Conservation (phyloP, 2,329 filamentous ascomycete genomes). For the Trichoderma harzianum region DNA sequence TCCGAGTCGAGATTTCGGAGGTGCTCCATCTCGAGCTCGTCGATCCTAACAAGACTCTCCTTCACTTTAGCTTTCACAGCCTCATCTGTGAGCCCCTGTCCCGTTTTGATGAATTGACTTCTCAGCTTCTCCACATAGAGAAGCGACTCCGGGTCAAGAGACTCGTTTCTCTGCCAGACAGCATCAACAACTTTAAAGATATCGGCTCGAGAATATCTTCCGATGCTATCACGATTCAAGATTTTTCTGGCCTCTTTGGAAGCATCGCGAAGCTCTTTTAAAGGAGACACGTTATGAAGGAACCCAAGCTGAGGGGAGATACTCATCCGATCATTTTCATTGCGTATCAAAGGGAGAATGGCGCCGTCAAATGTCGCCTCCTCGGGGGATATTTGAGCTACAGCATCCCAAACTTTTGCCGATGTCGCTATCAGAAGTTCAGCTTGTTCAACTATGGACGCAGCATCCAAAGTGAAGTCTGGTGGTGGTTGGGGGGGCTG, state of each 20-base stretch:
- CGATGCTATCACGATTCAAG: conserved; percentile 68
- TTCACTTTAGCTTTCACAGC: neutral
- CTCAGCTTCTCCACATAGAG: conserved; percentile 2
- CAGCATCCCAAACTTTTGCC: conserved; percentile 28
- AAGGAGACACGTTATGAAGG: conserved; percentile 69
- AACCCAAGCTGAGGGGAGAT: conserved; percentile 64
- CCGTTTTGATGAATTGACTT: neutral
- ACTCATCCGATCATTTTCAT: conserved; percentile 60
- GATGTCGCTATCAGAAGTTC: neutral
- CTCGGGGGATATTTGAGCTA: conserved; percentile 48
- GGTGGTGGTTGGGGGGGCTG: neutral
- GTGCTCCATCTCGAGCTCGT: conserved; percentile 5
- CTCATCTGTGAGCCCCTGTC: conserved; percentile 1
- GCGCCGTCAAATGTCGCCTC: conserved; percentile 46
- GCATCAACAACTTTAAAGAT: conserved; percentile 60
- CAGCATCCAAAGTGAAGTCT: neutral
- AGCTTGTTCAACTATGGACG: neutral
- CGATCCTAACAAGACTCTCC: neutral
- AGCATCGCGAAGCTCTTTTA: conserved; percentile 63
- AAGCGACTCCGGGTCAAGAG: neutral
- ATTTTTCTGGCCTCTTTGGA: conserved; percentile 68
- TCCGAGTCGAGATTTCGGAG: conserved; percentile 70
- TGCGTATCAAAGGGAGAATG: conserved; percentile 60
- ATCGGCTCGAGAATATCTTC: conserved; percentile 71
- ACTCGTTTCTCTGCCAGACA: conserved; percentile 30